These are phyloP conservation scores for Fusarium verticillioides DNA, from an alignment of 2,329 filamentous ascomycete genomes.

Conservation along the genomic window DNA sequence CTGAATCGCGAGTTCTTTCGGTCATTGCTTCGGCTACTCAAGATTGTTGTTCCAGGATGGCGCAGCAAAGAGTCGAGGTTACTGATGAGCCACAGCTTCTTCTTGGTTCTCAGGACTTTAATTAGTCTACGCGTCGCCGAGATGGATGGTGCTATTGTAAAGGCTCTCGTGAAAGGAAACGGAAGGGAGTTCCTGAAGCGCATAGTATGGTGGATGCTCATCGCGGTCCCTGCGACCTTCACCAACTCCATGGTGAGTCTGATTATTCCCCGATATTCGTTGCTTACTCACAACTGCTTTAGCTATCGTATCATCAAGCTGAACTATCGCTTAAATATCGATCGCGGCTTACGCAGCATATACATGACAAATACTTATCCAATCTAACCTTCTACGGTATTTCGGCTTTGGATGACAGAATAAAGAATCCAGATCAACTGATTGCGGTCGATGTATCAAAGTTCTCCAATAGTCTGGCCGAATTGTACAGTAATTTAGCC, in stretches of 20 bases:
- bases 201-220: constrained; percentile 98
- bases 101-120: constrained; percentile 88
- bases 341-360: constrained; percentile 90
- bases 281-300: constrained; percentile 22
- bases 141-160: constrained; percentile 93
- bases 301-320: constrained; percentile 97
- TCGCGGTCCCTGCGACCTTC: constrained; percentile 94
- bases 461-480: constrained; percentile 94
- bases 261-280: neutral
- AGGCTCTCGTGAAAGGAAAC: constrained; percentile 88
- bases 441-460: constrained; percentile 97
- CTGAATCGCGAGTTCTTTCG: constrained; percentile 86
- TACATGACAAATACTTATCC: constrained; percentile 96
- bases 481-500: constrained; percentile 94
- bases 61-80: constrained; percentile 87
- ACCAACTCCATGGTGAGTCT: constrained; percentile 93
- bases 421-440: constrained; percentile 98
- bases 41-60: constrained; percentile 92
- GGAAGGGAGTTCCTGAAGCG: constrained; percentile 89
- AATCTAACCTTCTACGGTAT: constrained; percentile 98
- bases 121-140: constrained; percentile 97
- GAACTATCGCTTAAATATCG: constrained; percentile 93
- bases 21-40: constrained; percentile 79
- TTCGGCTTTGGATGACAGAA: constrained; percentile 92
- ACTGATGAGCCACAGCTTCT: constrained; percentile 90